Evolutionary conservation across 495 filamentous ascomycete species (phyloP).

Genomic region (Chaetomium cochliodes): DNA sequence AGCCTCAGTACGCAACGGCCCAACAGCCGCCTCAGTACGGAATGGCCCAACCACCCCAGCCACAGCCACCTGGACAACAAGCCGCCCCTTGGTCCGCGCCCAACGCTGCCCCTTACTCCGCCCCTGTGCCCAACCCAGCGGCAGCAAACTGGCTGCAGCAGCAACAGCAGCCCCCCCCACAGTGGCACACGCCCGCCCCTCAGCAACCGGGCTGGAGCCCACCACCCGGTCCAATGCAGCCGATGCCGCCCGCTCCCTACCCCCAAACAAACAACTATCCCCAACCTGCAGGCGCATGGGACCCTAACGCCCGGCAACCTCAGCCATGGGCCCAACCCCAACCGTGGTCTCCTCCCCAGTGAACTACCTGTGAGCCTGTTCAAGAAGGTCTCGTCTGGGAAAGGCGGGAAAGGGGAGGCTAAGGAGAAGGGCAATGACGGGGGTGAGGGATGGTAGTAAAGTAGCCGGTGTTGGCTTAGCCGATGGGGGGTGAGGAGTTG

Average conservation of each 20-base stretch:
- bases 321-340: background rate
- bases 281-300: background rate
- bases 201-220: background rate
- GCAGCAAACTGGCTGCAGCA: slow-evolving; percentile 10
- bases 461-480: too few relatives aligned
- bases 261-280: background rate
- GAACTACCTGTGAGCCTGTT: too few relatives aligned
- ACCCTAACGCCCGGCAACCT: background rate
- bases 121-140: background rate
- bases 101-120: background rate
- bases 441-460: too few relatives aligned
- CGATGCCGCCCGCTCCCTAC: background rate
- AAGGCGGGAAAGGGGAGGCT: too few relatives aligned
- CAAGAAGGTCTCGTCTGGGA: too few relatives aligned
- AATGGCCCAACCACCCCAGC: background rate
- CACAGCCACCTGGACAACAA: background rate
- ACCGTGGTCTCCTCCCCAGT: too few relatives aligned
- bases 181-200: background rate
- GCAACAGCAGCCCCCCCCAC: background rate
- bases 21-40: background rate
- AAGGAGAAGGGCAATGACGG: too few relatives aligned
- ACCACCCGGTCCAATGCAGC: background rate
- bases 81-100: background rate
- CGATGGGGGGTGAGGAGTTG: too few relatives aligned
- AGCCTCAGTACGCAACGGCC: background rate